A percentile compares a stretch with the other conserved stretches of the same genome.
Evolutionary conservation across 2,329 filamentous ascomycete species (phyloP).

Genomic region (Penicillium digitatum): DNA sequence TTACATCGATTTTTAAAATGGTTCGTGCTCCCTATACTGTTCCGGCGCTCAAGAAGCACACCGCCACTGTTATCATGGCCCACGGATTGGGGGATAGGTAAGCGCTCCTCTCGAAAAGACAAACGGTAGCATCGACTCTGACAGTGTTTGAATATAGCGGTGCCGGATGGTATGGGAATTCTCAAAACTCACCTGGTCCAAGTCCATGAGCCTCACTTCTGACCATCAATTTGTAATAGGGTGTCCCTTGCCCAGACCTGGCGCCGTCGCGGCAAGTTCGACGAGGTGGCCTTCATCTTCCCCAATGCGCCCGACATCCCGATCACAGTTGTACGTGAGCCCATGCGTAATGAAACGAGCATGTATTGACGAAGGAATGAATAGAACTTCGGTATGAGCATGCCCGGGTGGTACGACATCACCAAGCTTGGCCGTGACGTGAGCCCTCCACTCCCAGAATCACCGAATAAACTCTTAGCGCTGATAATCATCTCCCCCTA

Average conservation of each 20-base stretch:
- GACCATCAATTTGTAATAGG: conserved; percentile 36
- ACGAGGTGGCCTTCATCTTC: conserved; percentile 90
- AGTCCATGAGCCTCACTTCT: not conserved
- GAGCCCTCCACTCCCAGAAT: conserved; percentile 11
- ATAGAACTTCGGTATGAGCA: conserved; percentile 69
- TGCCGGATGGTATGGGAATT: conserved; percentile 42
- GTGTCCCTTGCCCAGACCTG: conserved; percentile 80
- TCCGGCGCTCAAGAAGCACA: conserved; percentile 76
- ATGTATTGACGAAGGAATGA: not conserved
- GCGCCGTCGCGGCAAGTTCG: conserved; percentile 72
- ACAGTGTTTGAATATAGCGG: conserved; percentile 37
- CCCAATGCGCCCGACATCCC: conserved; percentile 85
- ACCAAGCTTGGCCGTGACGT: conserved; percentile 44
- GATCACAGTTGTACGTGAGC: conserved; percentile 67
- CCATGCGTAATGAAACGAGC: not conserved
- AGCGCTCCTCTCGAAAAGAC: not conserved
- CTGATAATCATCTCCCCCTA: not conserved
- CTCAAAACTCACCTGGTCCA: not conserved
- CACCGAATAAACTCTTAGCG: not conserved
- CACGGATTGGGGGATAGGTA: conserved; percentile 90
- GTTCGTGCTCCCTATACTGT: conserved; percentile 62
- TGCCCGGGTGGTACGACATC: conserved; percentile 66
- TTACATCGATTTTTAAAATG: conserved; percentile 34
- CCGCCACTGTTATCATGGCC: conserved; percentile 88
- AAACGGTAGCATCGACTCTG: not conserved